Evolutionary conservation across 371 early-diverging fungal species (phyloP).

Genomic region (Catenaria anguillulae): DNA sequence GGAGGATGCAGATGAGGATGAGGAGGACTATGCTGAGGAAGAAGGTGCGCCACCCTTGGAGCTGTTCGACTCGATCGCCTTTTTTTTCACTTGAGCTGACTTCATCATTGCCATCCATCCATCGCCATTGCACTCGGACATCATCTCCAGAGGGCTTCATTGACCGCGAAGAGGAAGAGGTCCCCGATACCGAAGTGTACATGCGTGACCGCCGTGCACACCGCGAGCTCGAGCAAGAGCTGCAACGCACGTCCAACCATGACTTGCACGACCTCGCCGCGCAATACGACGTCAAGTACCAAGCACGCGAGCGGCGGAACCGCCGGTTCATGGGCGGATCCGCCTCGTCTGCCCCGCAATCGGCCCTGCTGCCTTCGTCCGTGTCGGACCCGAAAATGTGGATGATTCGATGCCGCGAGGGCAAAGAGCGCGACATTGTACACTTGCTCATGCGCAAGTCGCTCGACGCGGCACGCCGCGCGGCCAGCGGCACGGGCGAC

Average conservation of each 20-base stretch:
- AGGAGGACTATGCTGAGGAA: conserved; percentile 4
- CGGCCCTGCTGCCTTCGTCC: conserved; percentile 66
- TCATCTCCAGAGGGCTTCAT: conserved; percentile 23
- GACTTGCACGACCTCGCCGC: conserved; percentile 76
- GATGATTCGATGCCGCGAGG: conserved; percentile 77
- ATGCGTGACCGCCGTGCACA: conserved; percentile 25
- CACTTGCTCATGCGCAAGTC: conserved; percentile 64
- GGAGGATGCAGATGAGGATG: conserved; percentile 15
- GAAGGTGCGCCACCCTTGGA: neutral
- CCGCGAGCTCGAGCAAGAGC: conserved; percentile 50
- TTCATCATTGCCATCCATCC: too few species aligned
- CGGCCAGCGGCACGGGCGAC: conserved; percentile 16
- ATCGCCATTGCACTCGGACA: neutral
- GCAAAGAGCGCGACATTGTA: conserved; percentile 79
- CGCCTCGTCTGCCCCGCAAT: conserved; percentile 54
- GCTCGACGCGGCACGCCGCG: conserved; percentile 37
- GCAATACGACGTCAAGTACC: conserved; percentile 59
- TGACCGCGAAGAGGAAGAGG: conserved; percentile 61
- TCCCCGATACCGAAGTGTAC: conserved; percentile 42
- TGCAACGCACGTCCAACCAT: conserved; percentile 48
- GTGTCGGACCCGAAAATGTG: conserved; percentile 86
- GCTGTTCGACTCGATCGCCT: neutral
- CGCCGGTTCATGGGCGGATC: conserved; percentile 30
- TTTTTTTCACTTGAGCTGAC: too few species aligned
- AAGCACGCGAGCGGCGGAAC: conserved; percentile 27